Evolutionary conservation across 2,329 filamentous ascomycete species (phyloP).

Genomic region (Alternaria sp.): DNA sequence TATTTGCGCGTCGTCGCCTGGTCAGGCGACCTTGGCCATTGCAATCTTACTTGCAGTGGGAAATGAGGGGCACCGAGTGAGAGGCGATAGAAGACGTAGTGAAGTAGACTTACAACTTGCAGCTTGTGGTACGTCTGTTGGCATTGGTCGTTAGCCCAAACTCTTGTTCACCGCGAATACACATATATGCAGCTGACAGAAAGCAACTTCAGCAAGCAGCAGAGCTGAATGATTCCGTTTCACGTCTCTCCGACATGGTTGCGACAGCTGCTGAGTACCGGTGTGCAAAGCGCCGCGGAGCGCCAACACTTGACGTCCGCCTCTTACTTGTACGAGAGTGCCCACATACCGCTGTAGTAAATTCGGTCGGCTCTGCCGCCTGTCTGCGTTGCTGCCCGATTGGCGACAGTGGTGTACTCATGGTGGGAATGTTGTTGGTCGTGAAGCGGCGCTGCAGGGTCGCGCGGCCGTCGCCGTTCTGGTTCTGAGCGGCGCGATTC

Average conservation of each 20-base stretch:
- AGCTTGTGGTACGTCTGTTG: slow-evolving; percentile 73
- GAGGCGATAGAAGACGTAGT: slow-evolving; percentile 26
- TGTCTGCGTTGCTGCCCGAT: slow-evolving; percentile 64
- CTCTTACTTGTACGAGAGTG: slow-evolving; percentile 22
- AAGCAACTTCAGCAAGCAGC: neutral
- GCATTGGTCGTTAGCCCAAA: slow-evolving; percentile 37
- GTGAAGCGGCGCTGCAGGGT: slow-evolving; percentile 92
- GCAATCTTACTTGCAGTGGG: slow-evolving; percentile 21
- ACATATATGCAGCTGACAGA: slow-evolving; percentile 10
- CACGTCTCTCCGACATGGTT: slow-evolving; percentile 4
- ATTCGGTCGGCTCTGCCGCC: slow-evolving; percentile 62
- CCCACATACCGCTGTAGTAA: slow-evolving; percentile 61
- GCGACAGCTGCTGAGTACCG: neutral
- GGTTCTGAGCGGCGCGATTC: slow-evolving; percentile 60
- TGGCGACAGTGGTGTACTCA: slow-evolving; percentile 74
- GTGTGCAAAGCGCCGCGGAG: slow-evolving; percentile 5
- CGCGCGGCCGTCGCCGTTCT: slow-evolving; percentile 72
- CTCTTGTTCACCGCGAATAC: slow-evolving; percentile 31
- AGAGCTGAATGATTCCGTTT: neutral
- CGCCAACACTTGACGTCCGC: slow-evolving; percentile 10
- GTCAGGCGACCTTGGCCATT: slow-evolving; percentile 17
- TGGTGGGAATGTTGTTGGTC: slow-evolving; percentile 80
- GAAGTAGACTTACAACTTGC: slow-evolving; percentile 71
- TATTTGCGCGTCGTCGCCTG: slow-evolving; percentile 7
- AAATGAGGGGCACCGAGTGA: slow-evolving; percentile 15